Evolutionary conservation across 257 asterid species (phyloP), one percentile per base, ranked within the genome.

Genomic region (Scutellaria minor): DNA sequence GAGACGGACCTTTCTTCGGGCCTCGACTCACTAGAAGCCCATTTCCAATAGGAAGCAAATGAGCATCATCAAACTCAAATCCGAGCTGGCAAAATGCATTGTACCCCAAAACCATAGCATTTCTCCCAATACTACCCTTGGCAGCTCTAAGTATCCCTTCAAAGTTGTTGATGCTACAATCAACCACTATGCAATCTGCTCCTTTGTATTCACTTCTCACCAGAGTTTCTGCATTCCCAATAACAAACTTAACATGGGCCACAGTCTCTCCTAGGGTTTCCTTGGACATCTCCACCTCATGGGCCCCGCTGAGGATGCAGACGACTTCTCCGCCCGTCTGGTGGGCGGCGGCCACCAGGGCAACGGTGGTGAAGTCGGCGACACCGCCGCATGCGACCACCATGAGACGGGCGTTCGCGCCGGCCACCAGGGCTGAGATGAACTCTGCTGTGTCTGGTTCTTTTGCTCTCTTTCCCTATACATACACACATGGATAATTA

Each of bases 381-480:
- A 77, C 71, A 42, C 76, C 71, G 14, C 83, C 88, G 42, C 96
- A 88, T 0, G 85, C 88, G 22, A 79, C 80, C 20, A 89, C 86
- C 56, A 84, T 86, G 11, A 85, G 37, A 14, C 83, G 90, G 0
- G 80, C 90, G n/a, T 78, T 91, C 47, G 78, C 84, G 47, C 97
- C 96, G 9, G 97, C 97, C 0, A 88, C 93, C 0, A 91, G 82
- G 6, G 94, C 97, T 13, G 97, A 91, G 63, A 91, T 84, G 79
- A 88, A 91, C 83, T 87, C 97, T 5, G 87, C 80, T 14, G 86
- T 89, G 9, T 87, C 79, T 4, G 88, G 96, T 48, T 82, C 90
- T 20, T 80, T 84, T 2, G 75, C 84, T 64, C 72, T 79, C 57
- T 85, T 70, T 51, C 88, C 94, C 94, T 90, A 77, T 41, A 71